A percentile compares a stretch with the other conserved stretches of the same genome.
These are phyloP conservation scores for Aspergillus sp. DNA, from an alignment of 2,329 filamentous ascomycete genomes.

Conservation along the genomic window DNA sequence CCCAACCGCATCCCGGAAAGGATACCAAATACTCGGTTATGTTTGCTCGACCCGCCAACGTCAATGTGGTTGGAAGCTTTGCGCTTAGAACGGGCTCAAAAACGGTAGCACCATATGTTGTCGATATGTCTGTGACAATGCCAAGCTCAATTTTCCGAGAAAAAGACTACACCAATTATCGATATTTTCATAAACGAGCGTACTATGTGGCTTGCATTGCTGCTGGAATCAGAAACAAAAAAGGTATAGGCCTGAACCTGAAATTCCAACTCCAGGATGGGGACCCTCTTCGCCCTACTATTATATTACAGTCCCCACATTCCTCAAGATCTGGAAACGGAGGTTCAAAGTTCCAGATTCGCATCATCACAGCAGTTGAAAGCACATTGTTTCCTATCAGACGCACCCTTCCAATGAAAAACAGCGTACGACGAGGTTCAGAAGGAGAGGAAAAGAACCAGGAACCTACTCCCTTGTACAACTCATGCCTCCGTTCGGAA, in stretches of 20 bases:
- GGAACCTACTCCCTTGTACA: conserved; percentile 78
- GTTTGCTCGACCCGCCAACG: conserved; percentile 71
- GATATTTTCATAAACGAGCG: conserved; percentile 92
- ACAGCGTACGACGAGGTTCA: conserved; percentile 63
- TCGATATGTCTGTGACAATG: conserved; percentile 89
- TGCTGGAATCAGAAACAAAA: conserved; percentile 62
- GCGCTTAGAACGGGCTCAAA: conserved; percentile 72
- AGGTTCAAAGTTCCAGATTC: conserved; percentile 58
- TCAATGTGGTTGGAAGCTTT: conserved; percentile 90
- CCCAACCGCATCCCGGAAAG: conserved; percentile 71
- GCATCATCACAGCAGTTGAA: conserved; percentile 74
- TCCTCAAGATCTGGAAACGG: conserved; percentile 38
- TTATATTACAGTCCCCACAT: conserved; percentile 46
- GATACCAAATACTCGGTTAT: conserved; percentile 80
- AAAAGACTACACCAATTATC: conserved; percentile 89
- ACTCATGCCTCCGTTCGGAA: conserved; percentile 79
- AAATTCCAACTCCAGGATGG: conserved; percentile 68
- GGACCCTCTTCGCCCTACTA: conserved; percentile 72
- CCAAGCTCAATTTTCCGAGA: conserved; percentile 78
- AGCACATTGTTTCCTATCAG: conserved; percentile 66
- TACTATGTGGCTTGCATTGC: conserved; percentile 87
- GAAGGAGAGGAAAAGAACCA: conserved; percentile 39
- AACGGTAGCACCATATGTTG: conserved; percentile 50
- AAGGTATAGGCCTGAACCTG: conserved; percentile 56
- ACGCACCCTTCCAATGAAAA: conserved; percentile 70